These are phyloP conservation scores for Cucumis sativus DNA, from an alignment of 306 rosid species.

Conservation along the genomic window DNA sequence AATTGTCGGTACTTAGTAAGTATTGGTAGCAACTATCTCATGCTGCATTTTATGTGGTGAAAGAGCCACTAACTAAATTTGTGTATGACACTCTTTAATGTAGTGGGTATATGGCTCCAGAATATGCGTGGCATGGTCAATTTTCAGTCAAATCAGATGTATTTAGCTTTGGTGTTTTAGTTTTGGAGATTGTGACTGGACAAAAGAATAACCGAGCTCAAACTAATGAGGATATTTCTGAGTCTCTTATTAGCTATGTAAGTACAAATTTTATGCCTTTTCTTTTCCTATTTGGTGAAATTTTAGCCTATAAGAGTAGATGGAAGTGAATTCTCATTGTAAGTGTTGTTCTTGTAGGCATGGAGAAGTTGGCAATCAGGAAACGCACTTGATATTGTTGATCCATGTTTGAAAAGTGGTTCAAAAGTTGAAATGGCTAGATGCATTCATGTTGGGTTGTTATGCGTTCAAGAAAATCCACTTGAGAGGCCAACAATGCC, in stretches of 20 bases:
- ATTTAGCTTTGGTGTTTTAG: conserved; percentile 35
- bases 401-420: conserved; percentile 8
- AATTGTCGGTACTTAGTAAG: conserved; percentile 35
- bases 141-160: conserved; percentile 37
- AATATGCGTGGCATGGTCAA: conserved; percentile 30
- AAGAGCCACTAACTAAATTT: not conserved
- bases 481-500: too few species aligned
- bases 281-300: too few species aligned
- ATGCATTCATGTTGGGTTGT: too few species aligned
- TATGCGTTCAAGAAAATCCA: too few species aligned
- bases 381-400: conserved; percentile 17
- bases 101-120: conserved; percentile 66
- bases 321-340: not conserved
- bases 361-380: conserved; percentile 39
- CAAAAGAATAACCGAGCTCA: conserved; percentile 12
- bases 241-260: conserved; percentile 27
- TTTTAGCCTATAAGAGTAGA: not conserved
- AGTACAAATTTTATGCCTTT: conserved; percentile 1
- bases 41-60: not conserved
- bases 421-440: too few species aligned
- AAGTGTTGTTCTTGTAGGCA: conserved; percentile 16
- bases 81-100: not conserved
- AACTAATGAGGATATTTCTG: conserved; percentile 7
- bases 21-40: not conserved
- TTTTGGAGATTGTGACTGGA: conserved; percentile 42